Evolutionary conservation across 225 moss, liverwort and hornwort genomes (phyloP).

Genomic region (Sphagnum tenellum): DNA sequence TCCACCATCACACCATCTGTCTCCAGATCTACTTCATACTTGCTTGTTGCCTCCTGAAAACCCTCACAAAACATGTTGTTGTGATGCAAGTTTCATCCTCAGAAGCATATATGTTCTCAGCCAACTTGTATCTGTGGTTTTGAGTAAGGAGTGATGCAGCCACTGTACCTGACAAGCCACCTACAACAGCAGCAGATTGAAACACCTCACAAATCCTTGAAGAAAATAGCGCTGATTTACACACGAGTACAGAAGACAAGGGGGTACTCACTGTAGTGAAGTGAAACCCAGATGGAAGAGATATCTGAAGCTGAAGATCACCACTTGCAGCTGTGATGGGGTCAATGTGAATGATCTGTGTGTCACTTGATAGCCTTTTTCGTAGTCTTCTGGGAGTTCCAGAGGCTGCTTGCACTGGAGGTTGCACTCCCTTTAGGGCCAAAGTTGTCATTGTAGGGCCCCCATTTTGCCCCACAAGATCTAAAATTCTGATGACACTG

Average conservation of each 20-base stretch:
- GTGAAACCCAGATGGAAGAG: slow-evolving; percentile 72
- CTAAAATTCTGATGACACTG: slow-evolving; percentile 68
- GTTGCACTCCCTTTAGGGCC: slow-evolving; percentile 63
- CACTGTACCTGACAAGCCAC: too few species aligned
- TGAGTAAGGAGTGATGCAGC: too few species aligned
- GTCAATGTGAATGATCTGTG: slow-evolving; percentile 62
- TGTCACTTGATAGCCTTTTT: slow-evolving; percentile 69
- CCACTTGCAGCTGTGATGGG: slow-evolving; percentile 48
- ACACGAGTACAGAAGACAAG: neutral
- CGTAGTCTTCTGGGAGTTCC: slow-evolving; percentile 66
- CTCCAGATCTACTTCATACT: slow-evolving; percentile 75
- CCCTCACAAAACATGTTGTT: neutral
- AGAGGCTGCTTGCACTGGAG: slow-evolving; percentile 38
- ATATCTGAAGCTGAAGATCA: slow-evolving; percentile 74
- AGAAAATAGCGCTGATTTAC: too few species aligned
- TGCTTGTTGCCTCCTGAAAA: slow-evolving; percentile 82
- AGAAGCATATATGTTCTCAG: too few species aligned
- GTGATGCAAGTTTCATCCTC: too few species aligned
- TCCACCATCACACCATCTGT: slow-evolving; percentile 50
- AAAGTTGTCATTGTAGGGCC: slow-evolving; percentile 61
- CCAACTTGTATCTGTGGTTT: too few species aligned
- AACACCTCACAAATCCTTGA: too few species aligned
- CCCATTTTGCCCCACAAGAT: slow-evolving; percentile 25
- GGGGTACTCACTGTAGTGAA: slow-evolving; percentile 49
- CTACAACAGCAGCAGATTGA: too few species aligned